A percentile compares a stretch with the other conserved stretches of the same genome.
These are phyloP conservation scores for Pythium diclinum DNA, from an alignment of 352 stramenopile species.

Conservation along the genomic window DNA sequence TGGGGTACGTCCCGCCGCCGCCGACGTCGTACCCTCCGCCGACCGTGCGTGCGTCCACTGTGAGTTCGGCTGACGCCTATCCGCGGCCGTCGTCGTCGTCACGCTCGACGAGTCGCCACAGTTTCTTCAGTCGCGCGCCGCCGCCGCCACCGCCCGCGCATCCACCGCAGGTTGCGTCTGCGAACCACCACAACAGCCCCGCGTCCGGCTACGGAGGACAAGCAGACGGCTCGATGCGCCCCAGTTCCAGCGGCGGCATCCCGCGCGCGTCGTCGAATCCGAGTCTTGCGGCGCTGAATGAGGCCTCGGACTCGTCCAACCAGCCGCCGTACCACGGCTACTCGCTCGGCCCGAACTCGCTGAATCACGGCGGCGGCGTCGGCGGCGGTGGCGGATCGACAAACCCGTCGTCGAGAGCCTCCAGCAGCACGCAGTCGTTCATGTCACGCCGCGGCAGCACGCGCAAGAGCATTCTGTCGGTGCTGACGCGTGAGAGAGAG, in stretches of 20 bases:
- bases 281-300: slow-evolving; percentile 47
- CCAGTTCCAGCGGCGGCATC: slow-evolving; percentile 28
- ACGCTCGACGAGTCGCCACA: slow-evolving; percentile 41
- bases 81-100: slow-evolving; percentile 10
- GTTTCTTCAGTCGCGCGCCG: slow-evolving; percentile 58
- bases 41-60: slow-evolving; percentile 15
- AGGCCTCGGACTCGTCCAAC: slow-evolving; percentile 32
- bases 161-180: slow-evolving; percentile 34
- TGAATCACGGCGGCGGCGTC: slow-evolving; percentile 17
- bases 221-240: slow-evolving; percentile 10
- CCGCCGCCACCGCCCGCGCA: slow-evolving; percentile 57
- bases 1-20: slow-evolving; percentile 33
- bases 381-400: slow-evolving; percentile 12
- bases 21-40: slow-evolving; percentile 22
- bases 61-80: slow-evolving; percentile 5
- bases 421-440: slow-evolving; percentile 27
- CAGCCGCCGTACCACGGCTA: slow-evolving; percentile 47
- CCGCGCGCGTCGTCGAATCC: slow-evolving; percentile 65
- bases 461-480: slow-evolving; percentile 71
- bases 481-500: slow-evolving; percentile 76
- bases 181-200: slow-evolving; percentile 14
- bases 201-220: background rate
- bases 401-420: slow-evolving; percentile 25
- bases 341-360: slow-evolving; percentile 60
- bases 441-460: slow-evolving; percentile 54